Evolutionary conservation across 345 rosid species (phyloP), one percentile per base, ranked within the genome.

Genomic region (Lumnitzera racemosa): DNA sequence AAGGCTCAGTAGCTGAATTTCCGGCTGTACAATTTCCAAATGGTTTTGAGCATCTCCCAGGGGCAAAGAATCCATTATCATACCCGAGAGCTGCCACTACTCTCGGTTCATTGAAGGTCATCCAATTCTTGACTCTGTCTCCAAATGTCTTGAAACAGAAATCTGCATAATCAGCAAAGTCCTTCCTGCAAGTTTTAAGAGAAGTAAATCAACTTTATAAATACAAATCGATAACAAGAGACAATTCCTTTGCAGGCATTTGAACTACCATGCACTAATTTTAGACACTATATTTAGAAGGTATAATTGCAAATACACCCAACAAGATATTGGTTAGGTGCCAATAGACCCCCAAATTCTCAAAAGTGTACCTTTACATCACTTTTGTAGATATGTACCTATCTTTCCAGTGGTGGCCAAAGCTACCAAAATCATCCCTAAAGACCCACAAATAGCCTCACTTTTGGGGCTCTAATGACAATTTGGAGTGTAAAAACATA

Each of bases 81-180:
- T 90, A 94, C 8, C 97, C 97, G 13, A 94, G 78, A 3, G 99
- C 99, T 36, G 95, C 92, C 41, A 90, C 85, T 13, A 94, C 96
- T 55, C 99, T 75, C 0, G 99, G 99, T 55, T 94, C 99, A 41
- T 94, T 94, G 63, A 86, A 94, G 9, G 97, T 90, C 96, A 84
- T 84, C 97, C 99, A 94, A 24, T 94, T 83, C 78, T 94, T 94
- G 53, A 94, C 99, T 71, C 95, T 74, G 56, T 90, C 96, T 15
- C 97, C 96, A 17, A 78, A 94, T 43, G 76, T 65, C 71, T 90
- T 84, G 78, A 88, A 94, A 67, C 99, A 94, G 66, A 94, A 94
- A 7, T 94, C 95, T 0, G 96, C 96, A 31, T 83, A 94, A 64
- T 86, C 90, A 0, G 97, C 96, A 68, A 86, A 94, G 70, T 94